These are phyloP conservation scores for Catharanthus roseus DNA, from an alignment of 257 asterid species.

Conservation along the genomic window DNA sequence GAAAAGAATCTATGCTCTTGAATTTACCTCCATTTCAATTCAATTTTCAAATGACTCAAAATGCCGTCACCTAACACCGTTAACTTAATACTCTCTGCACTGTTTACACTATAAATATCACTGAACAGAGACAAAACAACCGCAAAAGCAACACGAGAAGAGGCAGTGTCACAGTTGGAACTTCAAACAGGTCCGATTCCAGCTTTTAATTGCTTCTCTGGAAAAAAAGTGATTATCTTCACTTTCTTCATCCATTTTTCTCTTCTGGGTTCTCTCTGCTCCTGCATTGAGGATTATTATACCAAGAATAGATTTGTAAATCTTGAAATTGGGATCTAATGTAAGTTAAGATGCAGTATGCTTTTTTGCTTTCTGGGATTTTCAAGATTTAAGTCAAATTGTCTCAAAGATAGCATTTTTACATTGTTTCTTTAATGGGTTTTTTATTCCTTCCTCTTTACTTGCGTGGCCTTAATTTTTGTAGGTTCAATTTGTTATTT, in stretches of 20 bases:
- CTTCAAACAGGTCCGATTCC: slow-evolving; percentile 13
- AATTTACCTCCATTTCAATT: slow-evolving; percentile 4
- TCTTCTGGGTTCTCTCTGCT: not conserved
- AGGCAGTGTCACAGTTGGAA: not conserved
- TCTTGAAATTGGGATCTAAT: slow-evolving; percentile 13
- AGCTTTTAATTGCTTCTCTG: not conserved
- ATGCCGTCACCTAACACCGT: slow-evolving; percentile 19
- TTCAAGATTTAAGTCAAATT: slow-evolving; percentile 8
- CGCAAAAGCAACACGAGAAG: slow-evolving; percentile 4
- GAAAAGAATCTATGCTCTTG: too few relatives aligned
- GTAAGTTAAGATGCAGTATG: not conserved
- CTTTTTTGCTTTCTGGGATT: not conserved
- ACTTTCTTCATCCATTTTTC: not conserved
- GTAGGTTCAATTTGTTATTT: not conserved
- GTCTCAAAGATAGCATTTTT: not conserved
- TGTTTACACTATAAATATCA: slow-evolving; percentile 19
- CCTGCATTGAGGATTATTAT: not conserved
- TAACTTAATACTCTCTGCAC: slow-evolving; percentile 10
- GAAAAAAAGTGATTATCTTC: not conserved
- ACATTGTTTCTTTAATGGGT: not conserved
- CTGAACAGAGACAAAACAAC: slow-evolving; percentile 4
- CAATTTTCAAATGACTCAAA: not conserved
- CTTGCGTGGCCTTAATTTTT: not conserved
- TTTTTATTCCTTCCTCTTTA: not conserved
- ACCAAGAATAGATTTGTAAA: not conserved